Evolutionary conservation across 305 asterid genomes (phyloP), one percentile per base, ranked within the genome.

Genomic region (Fraxinus sp.): DNA sequence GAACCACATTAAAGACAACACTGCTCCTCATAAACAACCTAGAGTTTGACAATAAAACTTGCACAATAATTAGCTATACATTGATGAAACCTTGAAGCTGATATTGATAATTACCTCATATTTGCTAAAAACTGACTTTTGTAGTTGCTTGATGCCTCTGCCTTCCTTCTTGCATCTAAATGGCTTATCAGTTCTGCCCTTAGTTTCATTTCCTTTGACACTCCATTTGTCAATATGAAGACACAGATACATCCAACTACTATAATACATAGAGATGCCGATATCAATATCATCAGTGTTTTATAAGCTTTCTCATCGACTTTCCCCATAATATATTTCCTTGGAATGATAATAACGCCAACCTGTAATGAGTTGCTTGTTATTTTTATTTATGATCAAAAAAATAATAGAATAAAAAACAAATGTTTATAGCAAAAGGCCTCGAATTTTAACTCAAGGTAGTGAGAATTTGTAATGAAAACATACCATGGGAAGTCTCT

Each of bases 41-140:
- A 7, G 28, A 72, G 7, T 14, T 37, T 32, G 71, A 11, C 11
- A 4, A 37, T 37, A 22, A 73, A 14, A 30, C 20, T 70, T 70
- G 41, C 75, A 66, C 39, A 28, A 30, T 30, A 68, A 64, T 64
- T 24, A 64, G 33, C n/a, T 68, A 68, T 68, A 10, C 36, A 28
- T 68, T 13, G 75, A 26, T 68, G 75, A 26, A 10, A 68, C 18
- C 75, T 28, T 68, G 37, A 49, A 64, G 73, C 41, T 30, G 13
- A 35, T 14, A 73, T 62, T 73, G 26, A 30, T 79, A 68, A 84
- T 86, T 68, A 90, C 98, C 98, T 95, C 98, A 95, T 95, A 87
- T 95, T 95, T 14, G 98, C 98, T 72, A 95, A 90, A 89, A 95
- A 95, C 90, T 93, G 97, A 85, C 98, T 95, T 87, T 95, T 95